A percentile compares a stretch with the other conserved stretches of the same genome.
Evolutionary conservation across 495 filamentous ascomycete species (phyloP).

Genomic region (Penicillium riverlandense): DNA sequence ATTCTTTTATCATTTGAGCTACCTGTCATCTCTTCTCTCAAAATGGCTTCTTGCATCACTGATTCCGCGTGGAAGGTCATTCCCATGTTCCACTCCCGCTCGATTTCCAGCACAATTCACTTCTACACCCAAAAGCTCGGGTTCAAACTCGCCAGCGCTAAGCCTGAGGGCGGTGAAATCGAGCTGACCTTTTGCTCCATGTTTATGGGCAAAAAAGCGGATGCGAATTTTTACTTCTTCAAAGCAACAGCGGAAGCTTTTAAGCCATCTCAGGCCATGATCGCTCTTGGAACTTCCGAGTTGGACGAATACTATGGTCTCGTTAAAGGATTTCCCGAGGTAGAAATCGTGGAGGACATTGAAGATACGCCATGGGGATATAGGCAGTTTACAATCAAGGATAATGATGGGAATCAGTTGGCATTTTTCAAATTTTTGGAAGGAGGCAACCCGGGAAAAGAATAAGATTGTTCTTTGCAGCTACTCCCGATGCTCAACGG

Average conservation of each 20-base stretch:
- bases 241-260: neutral
- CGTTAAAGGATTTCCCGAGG: neutral
- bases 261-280: conserved; percentile 3
- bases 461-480: neutral
- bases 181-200: conserved; percentile 3
- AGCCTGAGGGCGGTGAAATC: neutral
- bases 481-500: too few species aligned
- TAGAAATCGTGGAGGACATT: conserved; percentile 1
- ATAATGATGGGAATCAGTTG: conserved; percentile 3
- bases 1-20: too few species aligned
- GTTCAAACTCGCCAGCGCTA: conserved; percentile 3
- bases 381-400: conserved; percentile 4
- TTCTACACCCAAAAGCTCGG: conserved; percentile 5
- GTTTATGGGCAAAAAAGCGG: conserved; percentile 4
- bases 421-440: conserved; percentile 8
- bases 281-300: conserved; percentile 3
- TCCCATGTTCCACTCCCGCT: conserved; percentile 4
- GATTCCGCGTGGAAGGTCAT: conserved; percentile 7
- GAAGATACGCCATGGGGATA: conserved; percentile 5
- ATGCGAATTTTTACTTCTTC: conserved; percentile 4
- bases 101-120: neutral
- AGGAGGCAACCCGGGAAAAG: conserved; percentile 3
- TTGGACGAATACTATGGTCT: neutral
- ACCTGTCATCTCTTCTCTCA: too few species aligned
- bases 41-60: neutral